A percentile compares a stretch with the other conserved stretches of the same genome.
These are phyloP conservation scores for Starmera amethionina DNA, from an alignment of 805 yeast genomes.

Conservation along the genomic window DNA sequence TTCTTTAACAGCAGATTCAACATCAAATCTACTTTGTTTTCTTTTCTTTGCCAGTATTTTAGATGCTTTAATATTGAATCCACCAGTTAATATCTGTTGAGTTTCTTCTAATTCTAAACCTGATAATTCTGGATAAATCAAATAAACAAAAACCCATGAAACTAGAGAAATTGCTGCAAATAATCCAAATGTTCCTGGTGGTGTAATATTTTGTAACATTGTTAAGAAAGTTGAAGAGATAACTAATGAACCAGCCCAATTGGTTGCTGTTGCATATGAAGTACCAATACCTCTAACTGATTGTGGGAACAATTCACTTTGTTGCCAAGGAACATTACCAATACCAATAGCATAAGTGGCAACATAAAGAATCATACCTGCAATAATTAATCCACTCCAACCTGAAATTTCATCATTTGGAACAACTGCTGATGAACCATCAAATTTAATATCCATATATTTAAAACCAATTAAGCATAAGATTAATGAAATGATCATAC, in stretches of 20 bases:
- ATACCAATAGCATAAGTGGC: constrained; percentile 91
- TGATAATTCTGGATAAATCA: constrained; percentile 88
- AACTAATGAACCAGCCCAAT: constrained; percentile 91
- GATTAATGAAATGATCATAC: constrained; percentile 69
- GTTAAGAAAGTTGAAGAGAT: constrained; percentile 90
- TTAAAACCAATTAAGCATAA: constrained; percentile 90
- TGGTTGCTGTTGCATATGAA: constrained; percentile 82
- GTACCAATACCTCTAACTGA: constrained; percentile 88
- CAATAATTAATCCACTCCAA: constrained; percentile 84
- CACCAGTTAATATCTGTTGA: constrained; percentile 68
- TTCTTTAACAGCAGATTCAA: constrained; percentile 16
- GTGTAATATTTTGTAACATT: constrained; percentile 87
- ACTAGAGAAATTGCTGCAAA: constrained; percentile 75
- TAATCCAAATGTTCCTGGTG: constrained; percentile 88
- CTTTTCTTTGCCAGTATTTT: constrained; percentile 41
- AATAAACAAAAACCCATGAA: constrained; percentile 64
- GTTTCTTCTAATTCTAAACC: constrained; percentile 90
- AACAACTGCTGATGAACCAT: constrained; percentile 32
- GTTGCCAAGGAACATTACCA: constrained; percentile 99
- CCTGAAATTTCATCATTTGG: constrained; percentile 42
- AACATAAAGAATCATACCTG: constrained; percentile 78
- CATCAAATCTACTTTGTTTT: constrained; percentile 15
- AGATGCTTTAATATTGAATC: constrained; percentile 74
- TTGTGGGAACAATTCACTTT: constrained; percentile 90
- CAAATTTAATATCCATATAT: constrained; percentile 56